These are phyloP conservation scores for Pleomassaria siparia DNA, from an alignment of 2,329 filamentous ascomycete genomes.

Conservation along the genomic window DNA sequence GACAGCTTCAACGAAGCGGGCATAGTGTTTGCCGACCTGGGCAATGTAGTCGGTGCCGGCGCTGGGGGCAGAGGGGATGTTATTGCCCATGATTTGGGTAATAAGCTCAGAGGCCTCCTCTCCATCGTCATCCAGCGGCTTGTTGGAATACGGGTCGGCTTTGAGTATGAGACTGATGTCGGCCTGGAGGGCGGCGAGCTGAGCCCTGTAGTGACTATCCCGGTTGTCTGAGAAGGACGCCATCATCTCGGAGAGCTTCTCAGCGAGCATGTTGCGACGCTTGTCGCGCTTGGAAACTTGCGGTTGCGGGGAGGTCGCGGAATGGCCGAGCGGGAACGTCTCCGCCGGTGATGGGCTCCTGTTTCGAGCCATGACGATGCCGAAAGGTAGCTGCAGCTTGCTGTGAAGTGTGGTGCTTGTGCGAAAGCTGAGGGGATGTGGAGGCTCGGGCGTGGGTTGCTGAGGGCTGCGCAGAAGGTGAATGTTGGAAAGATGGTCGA, in stretches of 20 bases:
- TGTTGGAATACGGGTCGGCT: slow-evolving; percentile 75
- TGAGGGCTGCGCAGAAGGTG: background rate
- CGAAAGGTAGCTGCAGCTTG: background rate
- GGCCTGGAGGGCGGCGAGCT: slow-evolving; percentile 87
- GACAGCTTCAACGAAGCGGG: slow-evolving; percentile 80
- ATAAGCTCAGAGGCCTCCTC: slow-evolving; percentile 69
- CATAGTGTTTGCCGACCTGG: slow-evolving; percentile 76
- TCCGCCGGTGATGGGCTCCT: slow-evolving; percentile 41
- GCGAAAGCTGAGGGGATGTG: background rate
- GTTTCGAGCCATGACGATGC: slow-evolving; percentile 40
- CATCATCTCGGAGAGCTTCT: slow-evolving; percentile 74
- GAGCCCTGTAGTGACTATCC: slow-evolving; percentile 82
- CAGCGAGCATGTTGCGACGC: slow-evolving; percentile 77
- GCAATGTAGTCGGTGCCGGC: slow-evolving; percentile 68
- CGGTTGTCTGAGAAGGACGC: slow-evolving; percentile 78
- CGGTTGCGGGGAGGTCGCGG: slow-evolving; percentile 48
- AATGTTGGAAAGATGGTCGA: background rate
- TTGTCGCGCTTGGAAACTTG: slow-evolving; percentile 84
- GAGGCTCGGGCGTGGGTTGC: background rate
- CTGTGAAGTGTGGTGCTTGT: background rate
- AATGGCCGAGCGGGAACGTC: slow-evolving; percentile 38
- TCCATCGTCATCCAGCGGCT: slow-evolving; percentile 65
- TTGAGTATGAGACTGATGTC: slow-evolving; percentile 85
- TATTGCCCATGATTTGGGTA: slow-evolving; percentile 45
- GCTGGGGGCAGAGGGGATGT: slow-evolving; percentile 47